These are phyloP conservation scores for Suillus lakei DNA, from an alignment of 768 basidiomycete species.

Conservation along the genomic window DNA sequence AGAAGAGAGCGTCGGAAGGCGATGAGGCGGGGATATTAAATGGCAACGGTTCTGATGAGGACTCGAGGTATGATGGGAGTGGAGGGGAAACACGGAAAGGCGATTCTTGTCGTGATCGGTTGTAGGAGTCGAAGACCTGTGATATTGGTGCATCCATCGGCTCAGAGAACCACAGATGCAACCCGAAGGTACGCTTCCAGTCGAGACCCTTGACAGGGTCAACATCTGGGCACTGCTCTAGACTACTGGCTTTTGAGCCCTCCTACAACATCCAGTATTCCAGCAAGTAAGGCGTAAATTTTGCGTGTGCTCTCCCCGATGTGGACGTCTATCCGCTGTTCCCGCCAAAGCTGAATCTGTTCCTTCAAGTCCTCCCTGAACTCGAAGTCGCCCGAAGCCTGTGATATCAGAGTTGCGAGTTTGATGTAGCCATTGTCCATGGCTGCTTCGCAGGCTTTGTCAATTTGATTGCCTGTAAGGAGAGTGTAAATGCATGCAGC, in stretches of 20 bases:
- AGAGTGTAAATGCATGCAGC: constrained; percentile 70
- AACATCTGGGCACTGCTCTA: constrained; percentile 59
- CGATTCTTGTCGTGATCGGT: constrained; percentile 43
- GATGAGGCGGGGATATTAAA: constrained; percentile 52
- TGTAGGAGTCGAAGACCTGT: constrained; percentile 70
- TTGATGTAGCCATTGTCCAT: constrained; percentile 79
- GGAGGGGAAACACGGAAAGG: constrained; percentile 54
- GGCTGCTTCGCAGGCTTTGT: constrained; percentile 76
- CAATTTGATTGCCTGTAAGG: constrained; percentile 88
- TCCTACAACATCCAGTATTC: constrained; percentile 66
- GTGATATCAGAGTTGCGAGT: constrained; percentile 87
- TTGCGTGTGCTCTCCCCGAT: constrained; percentile 71
- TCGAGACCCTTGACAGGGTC: constrained; percentile 76
- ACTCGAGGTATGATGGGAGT: constrained; percentile 61
- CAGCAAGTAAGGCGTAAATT: constrained; percentile 84
- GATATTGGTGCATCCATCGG: constrained; percentile 72
- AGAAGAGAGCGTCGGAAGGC: constrained; percentile 75
- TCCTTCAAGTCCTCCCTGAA: constrained; percentile 74
- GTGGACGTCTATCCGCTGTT: constrained; percentile 73
- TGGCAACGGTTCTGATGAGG: constrained; percentile 25
- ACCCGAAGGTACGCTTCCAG: constrained; percentile 93
- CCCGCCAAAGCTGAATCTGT: constrained; percentile 85
- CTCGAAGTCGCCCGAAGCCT: constrained; percentile 77
- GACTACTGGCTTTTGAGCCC: constrained; percentile 54
- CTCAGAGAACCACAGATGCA: constrained; percentile 88